These are phyloP conservation scores for Calcarisporium arbuscula DNA, from an alignment of 2,329 filamentous ascomycete species.

Conservation along the genomic window DNA sequence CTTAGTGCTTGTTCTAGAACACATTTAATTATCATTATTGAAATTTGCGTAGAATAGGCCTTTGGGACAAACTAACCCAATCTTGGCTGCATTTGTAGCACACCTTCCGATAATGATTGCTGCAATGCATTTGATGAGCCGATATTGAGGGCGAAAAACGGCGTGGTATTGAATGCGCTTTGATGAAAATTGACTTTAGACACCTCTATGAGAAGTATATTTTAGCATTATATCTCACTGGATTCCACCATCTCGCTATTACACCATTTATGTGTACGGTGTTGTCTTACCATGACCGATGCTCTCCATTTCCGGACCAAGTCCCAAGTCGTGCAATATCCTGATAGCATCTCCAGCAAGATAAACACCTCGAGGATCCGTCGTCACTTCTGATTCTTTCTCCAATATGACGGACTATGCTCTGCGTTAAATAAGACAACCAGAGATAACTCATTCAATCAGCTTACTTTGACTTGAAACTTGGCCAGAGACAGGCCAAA, in stretches of 20 bases:
- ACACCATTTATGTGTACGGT: no score
- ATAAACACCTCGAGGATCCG: conserved; percentile 9
- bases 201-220: conserved; percentile 1
- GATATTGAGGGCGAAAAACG: conserved; percentile 5
- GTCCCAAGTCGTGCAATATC: conserved; percentile 5
- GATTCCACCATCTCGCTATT: no score
- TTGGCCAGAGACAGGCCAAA: conserved; percentile 2
- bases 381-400: conserved; percentile 2
- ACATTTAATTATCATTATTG: background rate
- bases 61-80: conserved; percentile 5
- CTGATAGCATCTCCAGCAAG: conserved; percentile 9
- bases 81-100: conserved; percentile 5
- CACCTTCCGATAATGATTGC: conserved; percentile 4
- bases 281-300: conserved; percentile 5
- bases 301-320: conserved; percentile 1
- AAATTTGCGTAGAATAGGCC: background rate
- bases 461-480: conserved; percentile 3
- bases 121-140: conserved; percentile 3
- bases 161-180: conserved; percentile 2
- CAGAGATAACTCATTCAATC: background rate
- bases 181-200: conserved; percentile 2
- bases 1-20: conserved; percentile 3
- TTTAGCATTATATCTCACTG: no score
- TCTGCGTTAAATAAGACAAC: background rate
- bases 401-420: conserved; percentile 7